Conservation (phyloP, 1,284 basidiomycete species). For the Fomitiporia mediterranea region DNA sequence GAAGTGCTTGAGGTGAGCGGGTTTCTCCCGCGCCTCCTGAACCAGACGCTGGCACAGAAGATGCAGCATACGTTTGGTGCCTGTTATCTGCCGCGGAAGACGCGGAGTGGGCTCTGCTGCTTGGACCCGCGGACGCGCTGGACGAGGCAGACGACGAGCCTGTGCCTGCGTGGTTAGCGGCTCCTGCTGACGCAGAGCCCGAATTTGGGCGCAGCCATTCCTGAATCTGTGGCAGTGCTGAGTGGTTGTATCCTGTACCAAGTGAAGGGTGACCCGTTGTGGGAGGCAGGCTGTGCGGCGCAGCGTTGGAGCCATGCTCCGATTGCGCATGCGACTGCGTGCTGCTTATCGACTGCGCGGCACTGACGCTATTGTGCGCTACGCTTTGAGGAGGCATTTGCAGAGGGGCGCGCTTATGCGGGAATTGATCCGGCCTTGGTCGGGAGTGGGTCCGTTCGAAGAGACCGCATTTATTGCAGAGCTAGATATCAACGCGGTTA, state of each 20-base stretch:
- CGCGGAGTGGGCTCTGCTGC: conserved; percentile 12
- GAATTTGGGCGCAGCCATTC: conserved; percentile 16
- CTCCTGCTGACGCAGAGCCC: neutral
- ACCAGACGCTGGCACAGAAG: neutral
- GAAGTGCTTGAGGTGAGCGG: neutral
- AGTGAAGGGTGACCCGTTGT: conserved; percentile 16
- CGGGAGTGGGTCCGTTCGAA: conserved; percentile 80
- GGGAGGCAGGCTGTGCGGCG: conserved; percentile 13
- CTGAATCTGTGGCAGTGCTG: conserved; percentile 20
- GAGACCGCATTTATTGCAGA: conserved; percentile 84
- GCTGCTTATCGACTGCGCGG: conserved; percentile 1
- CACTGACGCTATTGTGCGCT: neutral
- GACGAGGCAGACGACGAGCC: conserved; percentile 12
- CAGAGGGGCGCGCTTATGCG: conserved; percentile 69
- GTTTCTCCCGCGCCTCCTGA: neutral
- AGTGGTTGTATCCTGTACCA: conserved; percentile 10
- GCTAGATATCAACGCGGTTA: conserved; percentile 34
- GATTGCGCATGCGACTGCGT: neutral
- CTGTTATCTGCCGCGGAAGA: conserved; percentile 12
- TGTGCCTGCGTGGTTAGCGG: neutral
- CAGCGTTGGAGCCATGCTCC: neutral
- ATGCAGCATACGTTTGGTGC: conserved; percentile 3
- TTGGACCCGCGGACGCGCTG: conserved; percentile 10
- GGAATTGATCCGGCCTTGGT: conserved; percentile 75
- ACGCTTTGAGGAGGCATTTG: conserved; percentile 34